These are phyloP conservation scores for Vicia villosa DNA, from an alignment of 306 rosid genomes.

Conservation along the genomic window DNA sequence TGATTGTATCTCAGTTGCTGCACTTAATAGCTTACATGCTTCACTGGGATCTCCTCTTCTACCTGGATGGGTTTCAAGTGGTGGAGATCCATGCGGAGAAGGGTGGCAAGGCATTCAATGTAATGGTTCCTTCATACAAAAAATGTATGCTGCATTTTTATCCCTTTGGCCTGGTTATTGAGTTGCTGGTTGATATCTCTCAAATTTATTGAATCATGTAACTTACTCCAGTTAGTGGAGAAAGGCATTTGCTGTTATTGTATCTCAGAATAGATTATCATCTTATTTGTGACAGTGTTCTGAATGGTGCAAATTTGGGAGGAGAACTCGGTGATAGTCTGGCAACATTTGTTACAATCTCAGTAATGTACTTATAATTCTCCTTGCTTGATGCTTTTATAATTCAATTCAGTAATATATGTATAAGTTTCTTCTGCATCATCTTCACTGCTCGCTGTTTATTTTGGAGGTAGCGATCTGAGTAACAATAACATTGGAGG, in stretches of 20 bases:
- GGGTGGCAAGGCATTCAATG: constrained; percentile 94
- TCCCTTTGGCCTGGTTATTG: constrained; percentile 15
- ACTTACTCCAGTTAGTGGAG: background rate
- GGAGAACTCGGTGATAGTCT: constrained; percentile 80
- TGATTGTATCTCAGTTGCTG: constrained; percentile 77
- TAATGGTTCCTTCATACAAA: constrained; percentile 58
- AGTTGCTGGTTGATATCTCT: constrained; percentile 21
- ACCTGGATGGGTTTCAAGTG: constrained; percentile 85
- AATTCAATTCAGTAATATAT: background rate
- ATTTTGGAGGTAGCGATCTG: constrained; percentile 67
- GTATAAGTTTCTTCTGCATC: constrained; percentile 1
- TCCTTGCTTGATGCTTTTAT: constrained; percentile 10
- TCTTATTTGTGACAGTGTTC: constrained; percentile 58
- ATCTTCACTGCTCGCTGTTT: constrained; percentile 33
- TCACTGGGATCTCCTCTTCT: constrained; percentile 75
- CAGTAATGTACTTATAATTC: constrained; percentile 64
- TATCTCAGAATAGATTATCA: constrained; percentile 23
- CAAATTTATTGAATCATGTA: background rate
- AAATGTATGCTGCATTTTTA: constrained; percentile 56
- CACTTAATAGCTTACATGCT: constrained; percentile 70
- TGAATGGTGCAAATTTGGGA: constrained; percentile 87
- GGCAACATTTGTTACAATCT: constrained; percentile 63
- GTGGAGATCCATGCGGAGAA: constrained; percentile 96
- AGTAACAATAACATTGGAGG: constrained; percentile 98
- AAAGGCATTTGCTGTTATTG: background rate